phyloP scores from a whole-genome alignment of 2,329 filamentous ascomycete species.

The Paramyrothecium roridum region DNA sequence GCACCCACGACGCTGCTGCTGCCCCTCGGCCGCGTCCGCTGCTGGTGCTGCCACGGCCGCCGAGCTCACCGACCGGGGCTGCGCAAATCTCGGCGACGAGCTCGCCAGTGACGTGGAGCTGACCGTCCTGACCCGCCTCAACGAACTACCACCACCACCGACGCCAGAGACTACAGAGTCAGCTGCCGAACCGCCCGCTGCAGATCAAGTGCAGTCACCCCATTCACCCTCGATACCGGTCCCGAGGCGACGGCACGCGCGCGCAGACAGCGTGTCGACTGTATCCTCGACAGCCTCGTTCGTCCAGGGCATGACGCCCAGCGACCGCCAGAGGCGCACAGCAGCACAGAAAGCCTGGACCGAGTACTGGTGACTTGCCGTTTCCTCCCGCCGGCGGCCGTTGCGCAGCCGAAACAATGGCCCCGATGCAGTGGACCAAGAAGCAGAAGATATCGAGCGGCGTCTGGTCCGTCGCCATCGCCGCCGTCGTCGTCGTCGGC shows the following conservation, averaged over 20 bases:
- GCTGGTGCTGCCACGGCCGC: background rate
- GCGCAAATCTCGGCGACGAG: background rate
- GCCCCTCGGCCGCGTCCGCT: background rate
- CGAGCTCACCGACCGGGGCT: background rate
- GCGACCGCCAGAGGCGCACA: conserved; percentile 13
- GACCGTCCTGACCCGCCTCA: background rate
- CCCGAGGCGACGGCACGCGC: conserved; percentile 3
- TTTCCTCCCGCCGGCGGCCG: background rate
- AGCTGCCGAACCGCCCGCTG: background rate
- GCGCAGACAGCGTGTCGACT: conserved; percentile 8
- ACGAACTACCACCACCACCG: too few relatives aligned
- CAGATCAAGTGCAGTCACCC: background rate
- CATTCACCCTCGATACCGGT: too few relatives aligned
- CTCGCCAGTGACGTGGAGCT: background rate
- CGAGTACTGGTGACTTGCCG: conserved; percentile 17
- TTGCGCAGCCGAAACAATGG: conserved; percentile 7
- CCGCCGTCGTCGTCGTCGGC: conserved; percentile 43
- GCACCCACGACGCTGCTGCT: background rate
- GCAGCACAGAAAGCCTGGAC: conserved; percentile 20
- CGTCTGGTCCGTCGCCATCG: conserved; percentile 40
- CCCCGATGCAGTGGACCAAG: conserved; percentile 18
- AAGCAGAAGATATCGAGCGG: conserved; percentile 30
- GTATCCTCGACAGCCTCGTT: conserved; percentile 1
- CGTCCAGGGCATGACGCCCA: conserved; percentile 11
- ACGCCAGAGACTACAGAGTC: background rate